Percentiles rank a stretch among this genome's conserved stretches.
phyloP scores from a whole-genome alignment of 306 rosid genomes.

The Begonia loranthoides region DNA sequence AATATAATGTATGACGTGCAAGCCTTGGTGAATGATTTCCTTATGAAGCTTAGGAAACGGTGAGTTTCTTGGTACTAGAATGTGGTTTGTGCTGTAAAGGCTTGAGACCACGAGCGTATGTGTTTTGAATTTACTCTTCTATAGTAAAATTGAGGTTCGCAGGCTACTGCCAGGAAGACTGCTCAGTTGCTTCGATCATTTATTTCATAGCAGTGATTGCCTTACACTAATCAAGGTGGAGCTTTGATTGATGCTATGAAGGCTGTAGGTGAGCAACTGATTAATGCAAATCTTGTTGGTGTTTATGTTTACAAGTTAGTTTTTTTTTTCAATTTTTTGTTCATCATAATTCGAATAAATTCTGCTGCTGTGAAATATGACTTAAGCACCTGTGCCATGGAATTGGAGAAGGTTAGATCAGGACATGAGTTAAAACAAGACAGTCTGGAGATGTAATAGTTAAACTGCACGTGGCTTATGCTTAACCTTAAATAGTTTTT shows the following conservation, averaged over 20 bases:
- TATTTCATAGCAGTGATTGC: conserved; percentile 73
- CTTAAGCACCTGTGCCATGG: too few species aligned
- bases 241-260: conserved; percentile 74
- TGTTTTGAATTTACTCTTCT: neutral
- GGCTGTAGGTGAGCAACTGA: conserved; percentile 81
- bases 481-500: too few species aligned
- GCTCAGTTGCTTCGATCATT: conserved; percentile 76
- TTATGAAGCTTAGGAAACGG: conserved; percentile 69
- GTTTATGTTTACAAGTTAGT: conserved; percentile 7
- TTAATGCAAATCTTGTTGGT: conserved; percentile 93
- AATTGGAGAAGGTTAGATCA: too few species aligned
- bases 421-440: too few species aligned
- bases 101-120: neutral
- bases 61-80: conserved; percentile 11
- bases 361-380: neutral
- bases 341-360: neutral
- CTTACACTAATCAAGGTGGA: conserved; percentile 70
- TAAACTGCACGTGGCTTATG: too few species aligned
- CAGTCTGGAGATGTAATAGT: too few species aligned
- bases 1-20: conserved; percentile 79
- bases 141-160: conserved; percentile 90
- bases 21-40: conserved; percentile 55
- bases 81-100: neutral
- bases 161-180: conserved; percentile 68
- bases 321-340: neutral